Percentiles rank a stretch among this genome's conserved stretches.
phyloP scores from a whole-genome alignment of 345 rosid species.

The Crucihimalaya himalaica region DNA sequence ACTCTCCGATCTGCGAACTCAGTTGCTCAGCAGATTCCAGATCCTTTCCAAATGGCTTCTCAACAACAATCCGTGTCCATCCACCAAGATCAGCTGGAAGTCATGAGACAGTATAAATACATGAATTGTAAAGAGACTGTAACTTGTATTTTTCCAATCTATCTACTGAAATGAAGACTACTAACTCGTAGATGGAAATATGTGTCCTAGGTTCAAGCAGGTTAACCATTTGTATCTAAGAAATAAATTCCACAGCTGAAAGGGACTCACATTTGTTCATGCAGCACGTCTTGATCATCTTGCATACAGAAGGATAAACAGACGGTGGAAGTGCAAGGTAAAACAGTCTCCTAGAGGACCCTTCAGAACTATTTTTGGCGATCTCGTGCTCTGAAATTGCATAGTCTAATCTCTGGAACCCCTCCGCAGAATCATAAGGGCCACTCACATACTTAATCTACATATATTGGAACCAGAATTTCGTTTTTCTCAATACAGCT shows the following conservation, averaged over 20 bases:
- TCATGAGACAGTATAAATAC: neutral
- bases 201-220: neutral
- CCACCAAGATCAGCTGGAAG: conserved; percentile 92
- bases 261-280: conserved; percentile 79
- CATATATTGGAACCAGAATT: conserved; percentile 23
- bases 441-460: conserved; percentile 96
- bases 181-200: neutral
- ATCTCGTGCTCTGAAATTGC: conserved; percentile 72
- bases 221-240: neutral
- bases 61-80: conserved; percentile 98
- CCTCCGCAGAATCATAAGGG: conserved; percentile 79
- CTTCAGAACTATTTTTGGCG: conserved; percentile 71
- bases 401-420: conserved; percentile 70
- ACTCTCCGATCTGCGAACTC: conserved; percentile 42
- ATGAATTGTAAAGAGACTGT: neutral
- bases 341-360: conserved; percentile 86
- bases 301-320: conserved; percentile 92
- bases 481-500: neutral
- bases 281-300: conserved; percentile 87
- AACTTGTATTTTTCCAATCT: conserved; percentile 8
- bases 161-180: neutral
- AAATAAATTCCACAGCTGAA: neutral
- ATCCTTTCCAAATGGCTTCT: conserved; percentile 96
- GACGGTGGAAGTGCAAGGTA: conserved; percentile 98
- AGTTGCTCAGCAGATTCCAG: conserved; percentile 54